phyloP scores from a whole-genome alignment of 2,329 filamentous ascomycete genomes.

The Paramyrothecium roridum region DNA sequence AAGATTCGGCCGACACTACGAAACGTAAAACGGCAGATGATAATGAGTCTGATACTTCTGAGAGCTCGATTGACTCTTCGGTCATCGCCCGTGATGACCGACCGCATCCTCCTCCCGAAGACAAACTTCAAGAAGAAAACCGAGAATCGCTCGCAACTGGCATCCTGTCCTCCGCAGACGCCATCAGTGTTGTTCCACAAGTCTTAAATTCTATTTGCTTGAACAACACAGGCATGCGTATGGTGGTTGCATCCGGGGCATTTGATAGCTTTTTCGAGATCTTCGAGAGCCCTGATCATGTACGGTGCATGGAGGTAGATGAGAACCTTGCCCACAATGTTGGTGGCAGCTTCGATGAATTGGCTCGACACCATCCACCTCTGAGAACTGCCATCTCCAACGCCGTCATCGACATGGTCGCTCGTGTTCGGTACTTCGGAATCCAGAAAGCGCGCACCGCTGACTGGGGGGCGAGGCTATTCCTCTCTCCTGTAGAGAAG shows the following conservation, averaged over 20 bases:
- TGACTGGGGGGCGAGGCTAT: slow-evolving; percentile 77
- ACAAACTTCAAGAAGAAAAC: slow-evolving; percentile 43
- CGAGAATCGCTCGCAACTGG: slow-evolving; percentile 56
- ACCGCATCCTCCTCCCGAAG: slow-evolving; percentile 50
- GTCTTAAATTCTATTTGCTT: slow-evolving; percentile 93
- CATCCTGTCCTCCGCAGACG: slow-evolving; percentile 84
- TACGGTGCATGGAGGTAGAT: slow-evolving; percentile 78
- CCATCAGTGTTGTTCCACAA: slow-evolving; percentile 80
- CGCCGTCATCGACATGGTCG: slow-evolving; percentile 86
- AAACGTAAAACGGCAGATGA: slow-evolving; percentile 24
- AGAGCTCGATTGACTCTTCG: slow-evolving; percentile 36
- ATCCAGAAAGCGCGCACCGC: slow-evolving; percentile 64
- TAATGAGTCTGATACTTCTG: slow-evolving; percentile 33
- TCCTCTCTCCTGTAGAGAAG: slow-evolving; percentile 57
- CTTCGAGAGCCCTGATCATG: slow-evolving; percentile 89
- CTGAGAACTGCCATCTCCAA: slow-evolving; percentile 78
- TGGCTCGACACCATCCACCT: slow-evolving; percentile 87
- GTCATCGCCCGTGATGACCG: slow-evolving; percentile 32
- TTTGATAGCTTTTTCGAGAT: slow-evolving; percentile 89
- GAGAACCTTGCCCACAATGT: slow-evolving; percentile 66
- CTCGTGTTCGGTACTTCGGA: slow-evolving; percentile 73
- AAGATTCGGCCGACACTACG: slow-evolving; percentile 21
- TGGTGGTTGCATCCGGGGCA: slow-evolving; percentile 80
- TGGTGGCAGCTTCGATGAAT: slow-evolving; percentile 86
- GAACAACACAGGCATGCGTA: slow-evolving; percentile 80